phyloP scores from a whole-genome alignment of 2,329 filamentous ascomycete species.

The Lecanicillium sp. region DNA sequence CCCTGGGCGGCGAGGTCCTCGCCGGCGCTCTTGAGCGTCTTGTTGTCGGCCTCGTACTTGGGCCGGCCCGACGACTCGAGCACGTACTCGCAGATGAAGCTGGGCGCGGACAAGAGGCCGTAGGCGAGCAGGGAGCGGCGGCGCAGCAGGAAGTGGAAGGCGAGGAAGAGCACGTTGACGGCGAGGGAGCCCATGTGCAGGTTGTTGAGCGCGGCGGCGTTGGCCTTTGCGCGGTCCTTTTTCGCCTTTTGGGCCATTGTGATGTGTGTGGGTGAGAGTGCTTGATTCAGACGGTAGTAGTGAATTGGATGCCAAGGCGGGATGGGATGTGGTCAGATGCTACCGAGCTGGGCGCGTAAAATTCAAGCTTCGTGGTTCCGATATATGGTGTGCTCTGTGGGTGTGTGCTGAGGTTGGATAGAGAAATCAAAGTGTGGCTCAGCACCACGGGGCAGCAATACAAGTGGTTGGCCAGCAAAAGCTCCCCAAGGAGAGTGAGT shows the following conservation, averaged over 20 bases:
- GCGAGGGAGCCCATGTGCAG: slow-evolving; percentile 70
- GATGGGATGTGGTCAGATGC: not conserved
- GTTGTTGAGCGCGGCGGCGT: slow-evolving; percentile 67
- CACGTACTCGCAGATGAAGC: slow-evolving; percentile 72
- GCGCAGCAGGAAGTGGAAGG: slow-evolving; percentile 60
- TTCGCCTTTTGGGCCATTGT: slow-evolving; percentile 56
- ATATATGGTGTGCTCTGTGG: too few relatives aligned
- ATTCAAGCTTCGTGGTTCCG: too few relatives aligned
- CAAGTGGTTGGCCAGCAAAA: too few relatives aligned
- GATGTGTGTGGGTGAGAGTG: slow-evolving; percentile 4
- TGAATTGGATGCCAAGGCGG: not conserved
- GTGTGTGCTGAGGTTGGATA: too few relatives aligned
- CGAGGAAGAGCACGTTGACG: slow-evolving; percentile 68
- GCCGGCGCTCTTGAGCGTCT: slow-evolving; percentile 65
- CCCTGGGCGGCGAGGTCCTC: slow-evolving; percentile 85
- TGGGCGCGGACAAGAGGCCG: slow-evolving; percentile 63
- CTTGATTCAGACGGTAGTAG: not conserved
- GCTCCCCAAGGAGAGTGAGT: too few relatives aligned
- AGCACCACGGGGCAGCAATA: too few relatives aligned
- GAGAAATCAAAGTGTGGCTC: too few relatives aligned
- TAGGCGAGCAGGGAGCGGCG: slow-evolving; percentile 63
- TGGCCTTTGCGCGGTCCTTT: slow-evolving; percentile 67
- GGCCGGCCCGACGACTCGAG: slow-evolving; percentile 82
- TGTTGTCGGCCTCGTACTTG: slow-evolving; percentile 54
- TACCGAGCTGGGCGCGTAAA: not conserved